Percentiles rank a stretch among this genome's conserved stretches.
phyloP scores from a whole-genome alignment of 345 rosid species.

The Eutrema yunnanense region DNA sequence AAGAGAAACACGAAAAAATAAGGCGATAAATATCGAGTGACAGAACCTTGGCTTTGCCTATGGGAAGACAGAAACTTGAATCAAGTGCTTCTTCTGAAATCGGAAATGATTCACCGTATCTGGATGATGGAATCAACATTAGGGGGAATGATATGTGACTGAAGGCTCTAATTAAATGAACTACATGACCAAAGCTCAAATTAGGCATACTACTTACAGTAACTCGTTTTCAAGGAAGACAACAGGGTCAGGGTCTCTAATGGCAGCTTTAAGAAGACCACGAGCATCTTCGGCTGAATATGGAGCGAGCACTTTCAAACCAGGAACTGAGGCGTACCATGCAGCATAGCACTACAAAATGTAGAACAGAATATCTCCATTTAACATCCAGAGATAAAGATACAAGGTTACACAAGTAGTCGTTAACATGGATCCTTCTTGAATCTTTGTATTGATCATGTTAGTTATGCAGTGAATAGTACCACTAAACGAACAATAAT shows the following conservation, averaged over 20 bases:
- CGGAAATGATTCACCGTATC: conserved; percentile 92
- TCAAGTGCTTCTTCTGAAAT: conserved; percentile 85
- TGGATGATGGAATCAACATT: conserved; percentile 22
- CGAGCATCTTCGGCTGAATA: conserved; percentile 92
- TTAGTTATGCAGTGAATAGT: not conserved
- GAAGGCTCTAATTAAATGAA: not conserved
- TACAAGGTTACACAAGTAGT: not conserved
- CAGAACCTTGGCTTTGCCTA: conserved; percentile 89
- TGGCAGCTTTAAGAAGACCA: conserved; percentile 89
- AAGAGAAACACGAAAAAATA: not conserved
- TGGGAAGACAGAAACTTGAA: conserved; percentile 90
- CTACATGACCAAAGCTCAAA: not conserved
- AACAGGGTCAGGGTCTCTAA: conserved; percentile 95
- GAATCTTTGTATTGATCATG: not conserved
- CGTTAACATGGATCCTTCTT: not conserved
- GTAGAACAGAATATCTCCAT: not conserved
- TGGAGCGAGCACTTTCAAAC: conserved; percentile 78
- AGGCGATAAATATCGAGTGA: not conserved
- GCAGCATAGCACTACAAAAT: conserved; percentile 80
- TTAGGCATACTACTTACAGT: conserved; percentile 46
- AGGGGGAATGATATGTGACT: not conserved
- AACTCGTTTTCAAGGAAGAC: conserved; percentile 94
- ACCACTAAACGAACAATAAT: not conserved
- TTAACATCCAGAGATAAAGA: not conserved
- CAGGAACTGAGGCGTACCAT: conserved; percentile 87